A percentile compares a stretch with the other conserved stretches of the same genome.
Evolutionary conservation across 23 red algal species (phyloP).

Genomic region (Gracilaria caudata): DNA sequence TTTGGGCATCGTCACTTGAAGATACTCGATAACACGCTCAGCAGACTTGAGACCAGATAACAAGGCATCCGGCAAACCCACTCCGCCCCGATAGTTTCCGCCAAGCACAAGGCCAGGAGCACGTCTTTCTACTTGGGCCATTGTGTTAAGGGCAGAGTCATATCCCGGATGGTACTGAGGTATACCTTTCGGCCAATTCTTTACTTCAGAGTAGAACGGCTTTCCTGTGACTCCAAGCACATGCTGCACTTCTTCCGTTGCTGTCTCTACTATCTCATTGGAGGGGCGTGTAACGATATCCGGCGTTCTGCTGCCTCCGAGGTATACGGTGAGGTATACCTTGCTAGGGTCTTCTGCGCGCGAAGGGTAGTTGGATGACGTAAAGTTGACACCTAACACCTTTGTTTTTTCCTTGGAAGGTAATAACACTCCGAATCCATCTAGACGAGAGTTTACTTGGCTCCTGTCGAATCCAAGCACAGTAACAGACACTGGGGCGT

Average conservation of each 20-base stretch:
- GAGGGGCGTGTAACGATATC: conserved; percentile 26
- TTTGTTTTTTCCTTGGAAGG: conserved; percentile 50
- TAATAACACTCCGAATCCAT: conserved; percentile 65
- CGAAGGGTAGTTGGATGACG: conserved; percentile 45
- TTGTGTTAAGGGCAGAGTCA: conserved; percentile 50
- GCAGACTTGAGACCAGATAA: conserved; percentile 59
- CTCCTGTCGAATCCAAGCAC: conserved; percentile 69
- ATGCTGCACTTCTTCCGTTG: conserved; percentile 45
- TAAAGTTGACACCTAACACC: conserved; percentile 74
- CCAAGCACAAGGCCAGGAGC: conserved; percentile 51
- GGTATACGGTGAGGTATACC: conserved; percentile 66
- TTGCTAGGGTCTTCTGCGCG: conserved; percentile 27
- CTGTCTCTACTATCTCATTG: conserved; percentile 34
- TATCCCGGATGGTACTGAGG: conserved; percentile 54
- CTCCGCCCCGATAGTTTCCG: conserved; percentile 78
- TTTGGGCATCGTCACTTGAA: conserved; percentile 39
- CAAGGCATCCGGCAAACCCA: conserved; percentile 75
- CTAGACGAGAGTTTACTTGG: conserved; percentile 42
- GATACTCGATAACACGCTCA: conserved; percentile 53
- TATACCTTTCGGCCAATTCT: conserved; percentile 64
- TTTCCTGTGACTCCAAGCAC: conserved; percentile 55
- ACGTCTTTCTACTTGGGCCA: conserved; percentile 48
- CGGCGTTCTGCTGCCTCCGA: conserved; percentile 56
- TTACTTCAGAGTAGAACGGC: conserved; percentile 44
- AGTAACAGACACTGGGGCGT: conserved; percentile 58